A percentile compares a stretch with the other conserved stretches of the same genome.
Evolutionary conservation across 495 filamentous ascomycete species (phyloP).

Genomic region (Xylaria acuta): DNA sequence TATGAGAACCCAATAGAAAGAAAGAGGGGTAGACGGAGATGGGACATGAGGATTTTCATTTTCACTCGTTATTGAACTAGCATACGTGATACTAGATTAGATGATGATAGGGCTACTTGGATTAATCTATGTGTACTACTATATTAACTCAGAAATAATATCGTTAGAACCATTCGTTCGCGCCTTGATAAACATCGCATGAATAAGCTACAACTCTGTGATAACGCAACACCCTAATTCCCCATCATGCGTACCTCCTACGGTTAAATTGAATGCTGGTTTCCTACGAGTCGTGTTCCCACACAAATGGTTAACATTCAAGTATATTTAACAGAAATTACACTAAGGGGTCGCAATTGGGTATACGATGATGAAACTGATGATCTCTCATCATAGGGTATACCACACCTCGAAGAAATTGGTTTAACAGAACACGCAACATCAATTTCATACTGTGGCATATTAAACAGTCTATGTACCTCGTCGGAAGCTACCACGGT

Average conservation of each 20-base stretch:
- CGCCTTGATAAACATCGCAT: background rate
- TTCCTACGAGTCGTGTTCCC: background rate
- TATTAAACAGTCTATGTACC: conserved; percentile 45
- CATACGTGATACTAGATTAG: background rate
- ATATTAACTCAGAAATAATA: background rate
- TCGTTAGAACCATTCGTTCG: background rate
- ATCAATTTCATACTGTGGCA: conserved; percentile 36
- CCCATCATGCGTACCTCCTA: no score
- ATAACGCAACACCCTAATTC: background rate
- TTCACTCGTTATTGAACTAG: background rate
- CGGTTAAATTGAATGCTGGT: background rate
- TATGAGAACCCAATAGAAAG: conserved; percentile 24
- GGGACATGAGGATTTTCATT: background rate
- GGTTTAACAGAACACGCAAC: conserved; percentile 4
- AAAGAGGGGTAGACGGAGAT: background rate
- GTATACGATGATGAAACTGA: background rate
- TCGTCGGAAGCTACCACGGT: conserved; percentile 15
- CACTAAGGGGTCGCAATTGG: background rate
- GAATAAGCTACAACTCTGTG: background rate
- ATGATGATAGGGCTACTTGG: background rate
- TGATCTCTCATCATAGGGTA: background rate
- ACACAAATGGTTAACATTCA: background rate
- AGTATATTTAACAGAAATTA: background rate
- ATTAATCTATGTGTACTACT: background rate
- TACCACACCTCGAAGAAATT: background rate